Evolutionary conservation across 441 rosid species (phyloP), one percentile per base, ranked within the genome.

Genomic region (Erodium trifolium): DNA sequence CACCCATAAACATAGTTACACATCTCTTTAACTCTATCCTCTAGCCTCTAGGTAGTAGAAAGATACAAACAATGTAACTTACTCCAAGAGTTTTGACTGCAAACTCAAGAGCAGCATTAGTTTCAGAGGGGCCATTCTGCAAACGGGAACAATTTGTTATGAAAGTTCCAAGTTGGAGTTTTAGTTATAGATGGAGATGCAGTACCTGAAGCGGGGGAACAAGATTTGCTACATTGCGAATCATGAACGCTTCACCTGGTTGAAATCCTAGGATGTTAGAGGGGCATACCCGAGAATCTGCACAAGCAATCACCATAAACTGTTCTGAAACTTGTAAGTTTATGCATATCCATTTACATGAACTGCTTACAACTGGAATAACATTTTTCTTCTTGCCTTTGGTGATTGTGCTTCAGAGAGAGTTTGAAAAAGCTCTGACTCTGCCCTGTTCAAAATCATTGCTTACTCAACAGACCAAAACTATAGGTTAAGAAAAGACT

Each of bases 251-350:
- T 74, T 88, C 93, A 45, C 93, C 90, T 0, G 93, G 90, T 72
- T 82, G 85, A 68, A 88, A 81, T 71, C 93, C 86, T 0, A 88
- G 76, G 39, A 86, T 79, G 59, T 83, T 80, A 23, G 86, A 84
- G 27, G 90, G 90, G 68, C 90, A 86, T 4, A 82, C 88, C 74
- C 93, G 76, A 70, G 93, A 88, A 72, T 88, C 93, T 74, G 77
- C 86, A 80, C 90, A 88, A 43, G 88, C 90, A 68, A 88, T 81
- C 64, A 84, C 87, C 88, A 84, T 81, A 41, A 86, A 80, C 93
- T 85, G 71, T 80, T 63, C 73, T 47, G 66, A 45, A 60, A 71
- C 66, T 47, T 63, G 71, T 79, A 59, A 84, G 82, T 69, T 70
- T 68, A 62, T 57, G 63, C 27, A 31, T 3, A 31, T 31, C 34